phyloP scores from a whole-genome alignment of 176 grass and related monocot genomes.

The Calamus simplicifolius region DNA sequence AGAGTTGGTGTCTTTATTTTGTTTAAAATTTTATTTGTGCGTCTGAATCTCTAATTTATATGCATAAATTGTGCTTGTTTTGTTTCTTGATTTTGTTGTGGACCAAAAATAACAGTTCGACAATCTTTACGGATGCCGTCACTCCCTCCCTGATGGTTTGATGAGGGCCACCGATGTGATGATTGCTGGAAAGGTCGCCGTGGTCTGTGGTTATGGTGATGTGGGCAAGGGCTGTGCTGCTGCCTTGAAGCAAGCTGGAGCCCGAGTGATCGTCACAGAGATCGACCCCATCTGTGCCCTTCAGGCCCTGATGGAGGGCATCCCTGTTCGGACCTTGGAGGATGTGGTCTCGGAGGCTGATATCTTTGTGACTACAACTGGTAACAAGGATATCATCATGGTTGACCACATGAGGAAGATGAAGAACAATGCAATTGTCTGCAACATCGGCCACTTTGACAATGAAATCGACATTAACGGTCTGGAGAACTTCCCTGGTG shows the following conservation, averaged over 20 bases:
- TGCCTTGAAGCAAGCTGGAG: slow-evolving; percentile 87
- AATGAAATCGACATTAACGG: slow-evolving; percentile 91
- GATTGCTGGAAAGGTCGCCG: slow-evolving; percentile 96
- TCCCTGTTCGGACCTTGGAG: slow-evolving; percentile 77
- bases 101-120: slow-evolving; percentile 47
- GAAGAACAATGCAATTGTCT: slow-evolving; percentile 99
- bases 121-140: slow-evolving; percentile 91
- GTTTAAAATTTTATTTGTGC: too few species aligned
- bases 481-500: slow-evolving; percentile 80
- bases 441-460: slow-evolving; percentile 98
- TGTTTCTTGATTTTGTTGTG: too few species aligned
- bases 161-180: slow-evolving; percentile 98
- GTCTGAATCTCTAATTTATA: too few species aligned
- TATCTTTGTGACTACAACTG: slow-evolving; percentile 91
- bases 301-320: slow-evolving; percentile 89
- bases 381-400: slow-evolving; percentile 99
- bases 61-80: too few species aligned
- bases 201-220: slow-evolving; percentile 92
- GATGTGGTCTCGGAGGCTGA: slow-evolving; percentile 73
- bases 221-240: slow-evolving; percentile 94
- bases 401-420: slow-evolving; percentile 98
- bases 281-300: slow-evolving; percentile 99
- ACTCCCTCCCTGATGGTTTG: slow-evolving; percentile 93
- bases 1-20: too few species aligned
- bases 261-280: slow-evolving; percentile 91